Base-by-base conservation (phyloP, 1,139 yeast species). In the Pichia cactophila region DNA sequence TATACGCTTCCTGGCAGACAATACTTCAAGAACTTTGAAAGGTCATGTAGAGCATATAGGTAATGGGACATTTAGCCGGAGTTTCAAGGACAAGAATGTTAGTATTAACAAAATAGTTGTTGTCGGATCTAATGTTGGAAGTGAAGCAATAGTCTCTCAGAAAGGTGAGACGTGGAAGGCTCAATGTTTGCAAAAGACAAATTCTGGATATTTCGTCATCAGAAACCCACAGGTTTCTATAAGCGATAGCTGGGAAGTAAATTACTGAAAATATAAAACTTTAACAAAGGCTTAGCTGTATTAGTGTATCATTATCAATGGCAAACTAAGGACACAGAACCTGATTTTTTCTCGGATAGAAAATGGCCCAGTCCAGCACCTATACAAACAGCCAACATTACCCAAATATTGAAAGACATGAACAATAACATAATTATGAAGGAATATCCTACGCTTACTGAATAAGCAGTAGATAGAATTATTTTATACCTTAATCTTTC, bases 41-140 rank as follows among this genome's bases (percentile, higher is more conserved):
- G 63, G 70, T 5, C 55, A 49, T 1, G 65, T 66, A 2, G 40
- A 52, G 3, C 50, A 50, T 41, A 14, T 26, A 12, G 29, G 38
- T 2, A 60, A 62, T 3, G 56, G 61, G 5, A 53, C 52, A 23
- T 61, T 65, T 45, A 62, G 63, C 16, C 50, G 54, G 14, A 48
- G 62, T 2, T 56, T 72, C 17, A 61, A 57, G 4, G 37, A 45
- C 4, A 33, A 35, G 7, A 49, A 54, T 8, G 67, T 76, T 9
- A 61, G 56, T 12, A 69, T 89, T 44, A 95, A 86, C 59, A 77
- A 75, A 56, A 74, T 90, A 28, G 64, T 81, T 1, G 61, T 89
- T 39, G 67, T 83, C 39, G 81, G 82, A 7, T 39, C 50, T 26
- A 17, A 42, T 5, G 11, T 33, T 14, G 41, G 23, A 14, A 31